These are phyloP conservation scores for Schwanniomyces occidentalis DNA, from an alignment of 805 yeast species.

Conservation along the genomic window DNA sequence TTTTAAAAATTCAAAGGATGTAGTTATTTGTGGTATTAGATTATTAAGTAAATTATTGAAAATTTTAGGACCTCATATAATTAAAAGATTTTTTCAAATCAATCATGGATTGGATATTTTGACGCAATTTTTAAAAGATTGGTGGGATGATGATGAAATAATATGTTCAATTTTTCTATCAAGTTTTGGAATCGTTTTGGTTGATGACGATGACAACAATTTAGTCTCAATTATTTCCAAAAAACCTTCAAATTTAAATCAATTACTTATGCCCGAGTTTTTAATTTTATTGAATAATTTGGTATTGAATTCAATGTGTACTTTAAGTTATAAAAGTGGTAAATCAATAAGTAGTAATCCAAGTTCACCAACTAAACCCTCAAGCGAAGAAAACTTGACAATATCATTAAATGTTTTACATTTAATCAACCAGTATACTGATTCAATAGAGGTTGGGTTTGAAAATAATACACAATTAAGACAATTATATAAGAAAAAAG, in stretches of 20 bases:
- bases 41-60: slow-evolving; percentile 52
- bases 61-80: slow-evolving; percentile 46
- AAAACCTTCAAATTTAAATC: slow-evolving; percentile 10
- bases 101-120: slow-evolving; percentile 53
- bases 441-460: slow-evolving; percentile 29
- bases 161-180: slow-evolving; percentile 44
- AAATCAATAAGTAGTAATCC: slow-evolving; percentile 35
- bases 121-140: slow-evolving; percentile 42
- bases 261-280: slow-evolving; percentile 47
- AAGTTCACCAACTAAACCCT: slow-evolving; percentile 24
- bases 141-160: slow-evolving; percentile 52
- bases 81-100: slow-evolving; percentile 47
- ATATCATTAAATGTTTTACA: slow-evolving; percentile 34
- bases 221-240: slow-evolving; percentile 2
- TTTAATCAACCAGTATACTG: slow-evolving; percentile 33
- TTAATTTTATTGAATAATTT: slow-evolving; percentile 33
- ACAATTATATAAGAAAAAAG: slow-evolving; percentile 26
- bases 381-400: slow-evolving; percentile 17
- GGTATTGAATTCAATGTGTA: slow-evolving; percentile 33
- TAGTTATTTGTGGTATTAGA: slow-evolving; percentile 39
- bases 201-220: slow-evolving; percentile 3
- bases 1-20: slow-evolving; percentile 27
- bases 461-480: slow-evolving; percentile 21
- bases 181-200: slow-evolving; percentile 42
- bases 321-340: slow-evolving; percentile 29